phyloP scores from a whole-genome alignment of 2,329 filamentous ascomycete genomes.

The Cladosporium phlei region DNA sequence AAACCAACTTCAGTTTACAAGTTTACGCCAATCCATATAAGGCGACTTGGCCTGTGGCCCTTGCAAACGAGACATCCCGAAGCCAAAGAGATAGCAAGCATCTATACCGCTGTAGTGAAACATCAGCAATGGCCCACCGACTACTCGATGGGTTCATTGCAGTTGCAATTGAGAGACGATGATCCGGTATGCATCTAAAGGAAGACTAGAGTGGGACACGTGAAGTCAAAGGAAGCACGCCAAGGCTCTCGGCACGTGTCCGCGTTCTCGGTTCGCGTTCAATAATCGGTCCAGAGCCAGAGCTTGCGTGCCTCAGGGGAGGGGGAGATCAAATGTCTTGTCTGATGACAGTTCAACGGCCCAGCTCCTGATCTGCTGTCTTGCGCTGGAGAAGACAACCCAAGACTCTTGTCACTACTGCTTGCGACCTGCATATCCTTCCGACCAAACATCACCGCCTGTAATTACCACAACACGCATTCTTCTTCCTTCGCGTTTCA shows the following conservation, averaged over 20 bases:
- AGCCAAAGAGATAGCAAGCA: no score
- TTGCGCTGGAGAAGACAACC: not conserved
- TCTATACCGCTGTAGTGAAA: no score
- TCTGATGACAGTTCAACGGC: not conserved
- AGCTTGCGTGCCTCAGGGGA: constrained; percentile 4
- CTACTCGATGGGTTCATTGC: no score
- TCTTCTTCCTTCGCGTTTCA: constrained; percentile 1
- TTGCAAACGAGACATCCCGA: no score
- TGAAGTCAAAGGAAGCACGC: constrained; percentile 8
- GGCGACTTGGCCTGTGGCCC: no score
- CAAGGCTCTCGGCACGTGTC: constrained; percentile 1
- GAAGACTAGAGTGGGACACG: not conserved
- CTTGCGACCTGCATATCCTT: not conserved
- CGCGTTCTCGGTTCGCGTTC: constrained; percentile 2
- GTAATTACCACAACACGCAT: not conserved
- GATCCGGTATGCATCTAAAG: no score
- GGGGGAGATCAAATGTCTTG: not conserved
- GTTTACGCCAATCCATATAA: no score
- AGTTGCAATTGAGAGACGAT: no score
- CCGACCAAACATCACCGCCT: not conserved
- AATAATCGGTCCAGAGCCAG: no score
- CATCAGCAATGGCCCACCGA: no score
- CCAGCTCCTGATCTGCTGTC: constrained; percentile 3
- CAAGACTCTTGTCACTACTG: not conserved
- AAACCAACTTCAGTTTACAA: no score